Base-by-base conservation (phyloP, 768 basidiomycete genomes). In the Boletus subparvulus region DNA sequence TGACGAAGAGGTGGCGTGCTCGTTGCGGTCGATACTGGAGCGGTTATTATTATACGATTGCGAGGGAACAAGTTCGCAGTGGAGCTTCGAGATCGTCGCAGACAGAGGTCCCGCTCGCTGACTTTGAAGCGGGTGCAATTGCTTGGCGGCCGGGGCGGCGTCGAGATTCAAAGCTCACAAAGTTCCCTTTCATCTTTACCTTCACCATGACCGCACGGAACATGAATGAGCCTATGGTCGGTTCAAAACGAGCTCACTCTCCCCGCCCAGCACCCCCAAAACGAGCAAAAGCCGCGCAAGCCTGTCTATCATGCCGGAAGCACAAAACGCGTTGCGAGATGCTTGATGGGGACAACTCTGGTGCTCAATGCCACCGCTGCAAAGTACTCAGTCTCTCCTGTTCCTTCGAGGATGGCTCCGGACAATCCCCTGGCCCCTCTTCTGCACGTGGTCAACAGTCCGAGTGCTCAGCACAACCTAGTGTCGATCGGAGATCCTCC, bases 261-360 rank as follows among this genome's bases (percentile, higher is more conserved):
- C 70, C 70, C 2, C 70, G 71, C 30, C 28, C 60, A 33, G 47
- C 59, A 3, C 66, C 73, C 30, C 55, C 71, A 36, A 79, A 78
- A 58, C 69, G 78, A 49, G 71, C 75, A 21, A 79, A 79, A 56
- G 74, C 78, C 0, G 69, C 74, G 9, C 77, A 79, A 58, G 79
- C 79, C 2, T 80, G 79, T 59, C 55, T 75, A 4, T 74, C 76
- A 26, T 80, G 79, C 55, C 69, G 79, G n/a, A 73, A 73, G 54
- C 76, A 79, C 60, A 81, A 81, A 52, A 79, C 77, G 41, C 76
- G 79, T 11, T 80, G 80, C 62, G 80, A 81, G 66, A 69, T 78
- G 52, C 72, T 81, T n/a, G 80, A 79, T 21, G 70, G 67, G n/a
- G 63, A 67, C 54, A 65, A 71, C 41, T 59, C 69, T 32, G 69